Evolutionary conservation across 2,329 filamentous ascomycete genomes (phyloP).

Genomic region (Fusarium palustre): DNA sequence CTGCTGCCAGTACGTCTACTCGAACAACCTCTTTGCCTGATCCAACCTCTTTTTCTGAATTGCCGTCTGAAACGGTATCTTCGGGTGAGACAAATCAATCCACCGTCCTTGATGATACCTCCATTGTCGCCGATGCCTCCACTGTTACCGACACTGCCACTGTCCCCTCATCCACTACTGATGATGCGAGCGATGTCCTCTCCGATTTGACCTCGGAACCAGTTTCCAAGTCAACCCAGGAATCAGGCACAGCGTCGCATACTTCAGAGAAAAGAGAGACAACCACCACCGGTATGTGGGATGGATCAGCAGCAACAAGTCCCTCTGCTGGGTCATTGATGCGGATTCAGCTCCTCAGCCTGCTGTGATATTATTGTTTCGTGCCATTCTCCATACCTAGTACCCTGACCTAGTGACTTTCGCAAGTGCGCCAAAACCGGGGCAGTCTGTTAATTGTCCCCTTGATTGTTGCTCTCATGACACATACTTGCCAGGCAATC

Average conservation of each 20-base stretch:
- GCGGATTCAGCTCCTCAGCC: slow-evolving; percentile 33
- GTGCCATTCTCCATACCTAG: slow-evolving; percentile 16
- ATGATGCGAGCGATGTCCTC: slow-evolving; percentile 12
- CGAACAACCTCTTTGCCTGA: slow-evolving; percentile 46
- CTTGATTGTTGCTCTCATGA: slow-evolving; percentile 22
- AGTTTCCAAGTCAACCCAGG: slow-evolving; percentile 20
- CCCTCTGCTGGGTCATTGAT: slow-evolving; percentile 23
- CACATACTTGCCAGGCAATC: not conserved
- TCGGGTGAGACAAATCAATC: slow-evolving; percentile 42
- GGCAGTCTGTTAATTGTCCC: not conserved
- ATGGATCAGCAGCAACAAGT: slow-evolving; percentile 27
- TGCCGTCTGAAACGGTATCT: slow-evolving; percentile 45
- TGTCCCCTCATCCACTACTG: slow-evolving; percentile 19
- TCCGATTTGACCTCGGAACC: slow-evolving; percentile 23
- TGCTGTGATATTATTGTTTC: slow-evolving; percentile 34
- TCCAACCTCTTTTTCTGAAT: slow-evolving; percentile 47
- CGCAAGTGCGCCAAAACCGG: slow-evolving; percentile 43
- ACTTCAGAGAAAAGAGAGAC: slow-evolving; percentile 33
- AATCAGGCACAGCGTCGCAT: slow-evolving; percentile 30
- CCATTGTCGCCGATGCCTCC: slow-evolving; percentile 31
- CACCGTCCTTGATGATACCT: slow-evolving; percentile 33
- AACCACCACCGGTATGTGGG: slow-evolving; percentile 50
- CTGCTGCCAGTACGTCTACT: slow-evolving; percentile 51
- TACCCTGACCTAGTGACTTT: slow-evolving; percentile 7
- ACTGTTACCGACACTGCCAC: slow-evolving; percentile 31